These are phyloP conservation scores for Saccharomyces hybrid DNA, from an alignment of 1,139 yeast species.

Conservation along the genomic window DNA sequence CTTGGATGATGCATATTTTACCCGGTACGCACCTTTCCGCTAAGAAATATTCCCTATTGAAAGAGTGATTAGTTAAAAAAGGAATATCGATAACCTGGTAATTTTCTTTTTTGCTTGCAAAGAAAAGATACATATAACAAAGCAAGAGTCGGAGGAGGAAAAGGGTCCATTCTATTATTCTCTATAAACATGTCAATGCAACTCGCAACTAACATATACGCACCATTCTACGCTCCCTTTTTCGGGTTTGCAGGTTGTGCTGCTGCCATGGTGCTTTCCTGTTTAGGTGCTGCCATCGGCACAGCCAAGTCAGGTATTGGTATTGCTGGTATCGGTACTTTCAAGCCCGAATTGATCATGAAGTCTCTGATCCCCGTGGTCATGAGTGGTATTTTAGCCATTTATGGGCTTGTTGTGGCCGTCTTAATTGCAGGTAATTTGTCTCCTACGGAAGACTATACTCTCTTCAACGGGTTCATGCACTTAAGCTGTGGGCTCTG, in stretches of 20 bases:
- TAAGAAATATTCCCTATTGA: not conserved
- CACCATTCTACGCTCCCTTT: slow-evolving; percentile 89
- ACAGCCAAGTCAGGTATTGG: slow-evolving; percentile 99
- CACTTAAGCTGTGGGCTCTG: slow-evolving; percentile 93
- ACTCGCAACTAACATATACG: slow-evolving; percentile 40
- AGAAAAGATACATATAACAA: not conserved
- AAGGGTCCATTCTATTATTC: slow-evolving; percentile 1
- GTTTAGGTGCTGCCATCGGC: slow-evolving; percentile 97
- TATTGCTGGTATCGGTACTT: slow-evolving; percentile 84
- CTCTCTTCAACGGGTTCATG: slow-evolving; percentile 92
- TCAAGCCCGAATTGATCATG: slow-evolving; percentile 77
- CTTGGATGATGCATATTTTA: not conserved
- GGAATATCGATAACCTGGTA: not conserved
- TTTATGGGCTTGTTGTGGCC: slow-evolving; percentile 92
- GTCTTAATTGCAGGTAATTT: slow-evolving; percentile 93
- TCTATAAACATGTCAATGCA: slow-evolving; percentile 8
- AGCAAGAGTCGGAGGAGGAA: slow-evolving; percentile 1
- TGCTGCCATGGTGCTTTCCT: slow-evolving; percentile 80
- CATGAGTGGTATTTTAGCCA: slow-evolving; percentile 96
- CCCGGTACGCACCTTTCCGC: not conserved
- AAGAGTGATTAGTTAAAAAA: not conserved
- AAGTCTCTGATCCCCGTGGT: slow-evolving; percentile 87
- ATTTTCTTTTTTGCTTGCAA: not conserved
- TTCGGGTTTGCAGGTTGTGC: slow-evolving; percentile 94
- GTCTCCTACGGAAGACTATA: slow-evolving; percentile 66